These are phyloP conservation scores for Geotrichum carabidarum DNA, from an alignment of 1,139 yeast species.

Conservation along the genomic window DNA sequence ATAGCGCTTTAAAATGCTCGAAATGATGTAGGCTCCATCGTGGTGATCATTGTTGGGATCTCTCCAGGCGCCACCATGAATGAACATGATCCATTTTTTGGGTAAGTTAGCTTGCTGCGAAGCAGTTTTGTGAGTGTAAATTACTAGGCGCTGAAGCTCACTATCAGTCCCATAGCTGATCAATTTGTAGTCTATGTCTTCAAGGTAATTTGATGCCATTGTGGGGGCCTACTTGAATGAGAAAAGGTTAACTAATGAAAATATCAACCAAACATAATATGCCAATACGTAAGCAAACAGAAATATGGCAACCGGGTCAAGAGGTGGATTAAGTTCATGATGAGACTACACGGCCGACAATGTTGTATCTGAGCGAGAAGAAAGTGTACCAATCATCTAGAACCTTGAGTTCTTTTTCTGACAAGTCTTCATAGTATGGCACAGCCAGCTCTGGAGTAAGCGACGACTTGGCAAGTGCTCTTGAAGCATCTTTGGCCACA, in stretches of 20 bases:
- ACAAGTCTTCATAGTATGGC: constrained; percentile 50
- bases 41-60: constrained; percentile 57
- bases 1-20: constrained; percentile 20
- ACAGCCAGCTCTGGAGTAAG: constrained; percentile 50
- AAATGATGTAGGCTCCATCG: constrained; percentile 48
- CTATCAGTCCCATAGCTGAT: neutral
- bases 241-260: neutral
- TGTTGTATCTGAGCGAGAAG: constrained; percentile 67
- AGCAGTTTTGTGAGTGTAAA: neutral
- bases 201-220: neutral
- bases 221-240: neutral
- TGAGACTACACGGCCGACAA: constrained; percentile 32
- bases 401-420: constrained; percentile 40
- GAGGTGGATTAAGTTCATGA: no score
- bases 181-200: neutral
- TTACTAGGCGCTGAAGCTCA: neutral
- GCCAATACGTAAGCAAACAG: neutral
- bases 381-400: constrained; percentile 83
- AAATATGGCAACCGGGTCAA: neutral
- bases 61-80: constrained; percentile 92
- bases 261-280: neutral
- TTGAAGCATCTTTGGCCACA: constrained; percentile 72
- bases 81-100: constrained; percentile 44
- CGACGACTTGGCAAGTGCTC: constrained; percentile 59
- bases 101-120: neutral